Percentiles rank a stretch among this genome's conserved stretches.
Evolutionary conservation across 2,329 filamentous ascomycete species (phyloP).

Genomic region (Pseudogymnoascus sp.): DNA sequence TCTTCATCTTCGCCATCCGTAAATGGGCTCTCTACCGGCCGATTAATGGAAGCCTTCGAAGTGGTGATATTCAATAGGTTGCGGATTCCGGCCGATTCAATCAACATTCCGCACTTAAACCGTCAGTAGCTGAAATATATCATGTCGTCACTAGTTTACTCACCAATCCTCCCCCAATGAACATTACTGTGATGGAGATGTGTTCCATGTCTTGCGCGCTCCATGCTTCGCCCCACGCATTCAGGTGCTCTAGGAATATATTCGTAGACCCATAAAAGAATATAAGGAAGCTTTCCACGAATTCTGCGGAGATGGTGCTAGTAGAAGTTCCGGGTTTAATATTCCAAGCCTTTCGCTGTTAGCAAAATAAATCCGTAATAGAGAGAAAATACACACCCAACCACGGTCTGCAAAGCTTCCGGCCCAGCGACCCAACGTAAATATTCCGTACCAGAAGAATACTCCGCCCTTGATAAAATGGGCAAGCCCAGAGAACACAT

Average conservation of each 20-base stretch:
- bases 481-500: conserved; percentile 73
- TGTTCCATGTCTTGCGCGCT: conserved; percentile 79
- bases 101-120: conserved; percentile 65
- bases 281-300: conserved; percentile 81
- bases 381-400: conserved; percentile 56
- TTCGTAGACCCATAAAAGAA: conserved; percentile 85
- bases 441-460: conserved; percentile 81
- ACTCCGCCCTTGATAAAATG: conserved; percentile 90
- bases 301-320: conserved; percentile 67
- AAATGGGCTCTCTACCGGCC: conserved; percentile 19
- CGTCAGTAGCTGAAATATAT: conserved; percentile 18
- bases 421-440: conserved; percentile 79
- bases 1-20: conserved; percentile 34
- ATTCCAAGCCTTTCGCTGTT: conserved; percentile 65
- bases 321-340: conserved; percentile 49
- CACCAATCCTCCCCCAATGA: conserved; percentile 84
- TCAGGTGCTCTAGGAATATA: conserved; percentile 85
- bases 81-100: conserved; percentile 66
- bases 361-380: conserved; percentile 14
- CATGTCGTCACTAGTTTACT: conserved; percentile 28
- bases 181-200: conserved; percentile 83
- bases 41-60: conserved; percentile 31
- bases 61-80: conserved; percentile 49
- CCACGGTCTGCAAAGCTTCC: conserved; percentile 81
- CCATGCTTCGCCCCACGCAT: conserved; percentile 63